Conservation (phyloP, 768 basidiomycete genomes). For the Mycena haematopus region DNA sequence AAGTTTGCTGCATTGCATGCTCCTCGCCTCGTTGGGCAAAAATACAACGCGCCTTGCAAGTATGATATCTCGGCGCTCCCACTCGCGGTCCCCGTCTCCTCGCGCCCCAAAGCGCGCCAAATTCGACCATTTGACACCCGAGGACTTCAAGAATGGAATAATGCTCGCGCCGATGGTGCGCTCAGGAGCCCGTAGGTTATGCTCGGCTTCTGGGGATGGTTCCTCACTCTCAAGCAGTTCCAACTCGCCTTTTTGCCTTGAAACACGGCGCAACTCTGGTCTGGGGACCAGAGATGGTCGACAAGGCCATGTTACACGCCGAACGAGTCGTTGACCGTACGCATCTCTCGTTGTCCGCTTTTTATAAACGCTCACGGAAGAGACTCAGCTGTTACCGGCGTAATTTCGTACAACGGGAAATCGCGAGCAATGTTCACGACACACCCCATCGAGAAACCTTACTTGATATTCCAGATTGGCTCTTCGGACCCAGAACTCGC, state of each 20-base stretch:
- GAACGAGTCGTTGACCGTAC: conserved; percentile 86
- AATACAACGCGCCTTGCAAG: too few species aligned
- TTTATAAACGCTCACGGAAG: background rate
- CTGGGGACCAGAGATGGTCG: conserved; percentile 96
- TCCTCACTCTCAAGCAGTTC: conserved; percentile 56
- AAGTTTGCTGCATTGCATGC: too few species aligned
- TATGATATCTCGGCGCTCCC: conserved; percentile 60
- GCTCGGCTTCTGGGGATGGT: conserved; percentile 22
- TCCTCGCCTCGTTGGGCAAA: too few species aligned
- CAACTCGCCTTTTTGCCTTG: conserved; percentile 83
- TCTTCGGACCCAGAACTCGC: conserved; percentile 89
- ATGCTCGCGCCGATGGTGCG: conserved; percentile 99
- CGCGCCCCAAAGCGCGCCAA: conserved; percentile 61
- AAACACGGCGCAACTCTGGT: conserved; percentile 94
- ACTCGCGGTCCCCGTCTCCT: conserved; percentile 54
- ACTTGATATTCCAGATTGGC: conserved; percentile 95
- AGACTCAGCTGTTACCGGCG: conserved; percentile 77
- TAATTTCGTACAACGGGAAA: conserved; percentile 86
- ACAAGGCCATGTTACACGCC: conserved; percentile 91
- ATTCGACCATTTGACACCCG: conserved; percentile 63
- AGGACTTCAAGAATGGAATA: conserved; percentile 87
- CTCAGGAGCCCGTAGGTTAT: conserved; percentile 79
- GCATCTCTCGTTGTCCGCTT: conserved; percentile 37
- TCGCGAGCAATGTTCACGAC: conserved; percentile 88
- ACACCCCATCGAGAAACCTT: conserved; percentile 94